Evolutionary conservation across 257 asterid species (phyloP).

Genomic region (Rauvolfia tetraphylla): DNA sequence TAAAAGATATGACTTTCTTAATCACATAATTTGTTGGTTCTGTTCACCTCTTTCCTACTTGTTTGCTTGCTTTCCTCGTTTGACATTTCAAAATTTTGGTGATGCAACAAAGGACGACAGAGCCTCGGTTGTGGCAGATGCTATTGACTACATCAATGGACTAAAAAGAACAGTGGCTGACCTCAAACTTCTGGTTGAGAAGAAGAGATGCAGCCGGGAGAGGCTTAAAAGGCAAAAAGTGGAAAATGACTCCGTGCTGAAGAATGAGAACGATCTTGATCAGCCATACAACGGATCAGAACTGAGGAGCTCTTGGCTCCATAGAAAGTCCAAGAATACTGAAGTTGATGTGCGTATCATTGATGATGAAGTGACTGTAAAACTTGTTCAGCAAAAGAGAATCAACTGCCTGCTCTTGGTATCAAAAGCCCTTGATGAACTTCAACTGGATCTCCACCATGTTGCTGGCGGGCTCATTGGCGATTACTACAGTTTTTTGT

Average conservation of each 20-base stretch:
- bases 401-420: slow-evolving; percentile 68
- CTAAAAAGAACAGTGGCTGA: slow-evolving; percentile 29
- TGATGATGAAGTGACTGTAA: slow-evolving; percentile 78
- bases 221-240: slow-evolving; percentile 41
- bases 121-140: slow-evolving; percentile 32
- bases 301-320: slow-evolving; percentile 83
- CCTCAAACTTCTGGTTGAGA: slow-evolving; percentile 40
- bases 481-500: slow-evolving; percentile 69
- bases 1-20: not conserved
- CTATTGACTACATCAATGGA: slow-evolving; percentile 33
- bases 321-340: slow-evolving; percentile 66
- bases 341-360: slow-evolving; percentile 85
- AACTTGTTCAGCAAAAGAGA: slow-evolving; percentile 86
- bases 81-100: not conserved
- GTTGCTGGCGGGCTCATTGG: slow-evolving; percentile 95
- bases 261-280: slow-evolving; percentile 44
- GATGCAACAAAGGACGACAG: slow-evolving; percentile 20
- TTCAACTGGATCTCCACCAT: slow-evolving; percentile 82
- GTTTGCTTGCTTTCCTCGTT: not conserved
- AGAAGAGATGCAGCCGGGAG: slow-evolving; percentile 62
- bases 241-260: slow-evolving; percentile 31
- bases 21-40: not conserved
- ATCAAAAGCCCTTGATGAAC: slow-evolving; percentile 75
- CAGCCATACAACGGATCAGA: slow-evolving; percentile 45
- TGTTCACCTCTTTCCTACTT: not conserved